phyloP scores from a whole-genome alignment of 2,329 filamentous ascomycete genomes.

The Taxawa tesnikishii region DNA sequence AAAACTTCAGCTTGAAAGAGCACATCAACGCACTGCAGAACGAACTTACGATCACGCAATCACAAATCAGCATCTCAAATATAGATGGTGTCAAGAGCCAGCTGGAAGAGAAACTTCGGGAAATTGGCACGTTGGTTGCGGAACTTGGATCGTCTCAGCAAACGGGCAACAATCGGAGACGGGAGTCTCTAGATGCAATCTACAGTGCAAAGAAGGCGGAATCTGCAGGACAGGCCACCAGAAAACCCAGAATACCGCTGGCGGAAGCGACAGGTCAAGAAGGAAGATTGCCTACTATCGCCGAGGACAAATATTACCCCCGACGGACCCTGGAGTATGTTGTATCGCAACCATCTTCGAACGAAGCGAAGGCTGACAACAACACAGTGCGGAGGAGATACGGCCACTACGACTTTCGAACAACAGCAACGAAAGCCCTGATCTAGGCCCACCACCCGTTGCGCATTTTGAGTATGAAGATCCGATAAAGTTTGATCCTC shows the following conservation, averaged over 20 bases:
- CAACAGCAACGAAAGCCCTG: constrained; percentile 48
- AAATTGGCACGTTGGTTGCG: constrained; percentile 56
- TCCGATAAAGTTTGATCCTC: constrained; percentile 31
- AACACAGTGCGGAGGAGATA: constrained; percentile 46
- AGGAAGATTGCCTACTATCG: constrained; percentile 48
- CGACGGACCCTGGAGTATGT: constrained; percentile 53
- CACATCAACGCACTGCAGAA: constrained; percentile 59
- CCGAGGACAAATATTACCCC: constrained; percentile 57
- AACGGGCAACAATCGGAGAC: constrained; percentile 9
- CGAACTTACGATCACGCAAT: constrained; percentile 47
- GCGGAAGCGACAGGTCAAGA: constrained; percentile 31
- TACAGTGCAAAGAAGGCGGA: neutral
- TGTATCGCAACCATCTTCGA: too few relatives aligned
- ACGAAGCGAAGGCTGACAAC: constrained; percentile 23
- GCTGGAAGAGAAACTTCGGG: constrained; percentile 59
- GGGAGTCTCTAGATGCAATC: constrained; percentile 2
- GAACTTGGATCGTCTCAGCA: constrained; percentile 40
- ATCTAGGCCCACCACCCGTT: constrained; percentile 49
- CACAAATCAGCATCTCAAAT: constrained; percentile 47
- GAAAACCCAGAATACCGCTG: constrained; percentile 6
- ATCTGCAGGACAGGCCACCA: too few relatives aligned
- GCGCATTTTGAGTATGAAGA: constrained; percentile 39
- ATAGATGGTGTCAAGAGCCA: constrained; percentile 57
- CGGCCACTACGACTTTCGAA: constrained; percentile 36
- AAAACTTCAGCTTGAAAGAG: constrained; percentile 62